A percentile compares a stretch with the other conserved stretches of the same genome.
Evolutionary conservation across 208 protist species (phyloP).

Genomic region (Spongospora subterranea): DNA sequence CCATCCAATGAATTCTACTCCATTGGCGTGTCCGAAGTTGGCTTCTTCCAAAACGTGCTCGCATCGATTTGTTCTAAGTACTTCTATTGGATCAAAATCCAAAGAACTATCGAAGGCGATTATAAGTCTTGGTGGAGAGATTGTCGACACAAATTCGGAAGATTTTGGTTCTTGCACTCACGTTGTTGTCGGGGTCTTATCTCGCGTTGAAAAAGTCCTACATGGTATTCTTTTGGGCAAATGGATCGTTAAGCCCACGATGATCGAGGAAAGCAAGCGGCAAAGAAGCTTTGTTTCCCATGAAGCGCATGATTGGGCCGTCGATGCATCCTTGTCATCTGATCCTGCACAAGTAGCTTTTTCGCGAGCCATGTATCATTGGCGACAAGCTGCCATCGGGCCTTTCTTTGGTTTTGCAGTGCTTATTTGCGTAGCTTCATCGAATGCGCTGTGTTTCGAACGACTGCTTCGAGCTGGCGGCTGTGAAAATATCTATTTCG

Average conservation of each 20-base stretch:
- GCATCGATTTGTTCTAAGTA: not conserved
- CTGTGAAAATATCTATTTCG: not conserved
- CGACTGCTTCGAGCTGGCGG: not conserved
- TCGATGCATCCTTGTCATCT: too few species aligned
- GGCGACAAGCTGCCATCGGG: not conserved
- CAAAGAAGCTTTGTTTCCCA: not conserved
- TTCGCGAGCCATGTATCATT: not conserved
- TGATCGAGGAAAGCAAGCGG: not conserved
- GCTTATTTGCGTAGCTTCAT: not conserved
- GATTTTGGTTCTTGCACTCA: not conserved
- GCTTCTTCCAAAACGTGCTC: too few species aligned
- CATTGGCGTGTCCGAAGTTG: too few species aligned
- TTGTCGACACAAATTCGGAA: not conserved
- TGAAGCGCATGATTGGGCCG: not conserved
- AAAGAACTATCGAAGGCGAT: not conserved
- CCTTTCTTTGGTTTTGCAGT: not conserved
- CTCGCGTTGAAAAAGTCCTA: not conserved
- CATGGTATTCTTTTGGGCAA: not conserved
- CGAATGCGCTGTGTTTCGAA: not conserved
- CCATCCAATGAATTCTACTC: too few species aligned
- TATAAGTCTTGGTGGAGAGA: not conserved
- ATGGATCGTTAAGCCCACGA: not conserved
- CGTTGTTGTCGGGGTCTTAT: not conserved
- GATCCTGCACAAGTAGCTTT: not conserved
- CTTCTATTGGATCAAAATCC: not conserved